phyloP scores from a whole-genome alignment of 257 asterid species.

The Solanum pinnatisectum region DNA sequence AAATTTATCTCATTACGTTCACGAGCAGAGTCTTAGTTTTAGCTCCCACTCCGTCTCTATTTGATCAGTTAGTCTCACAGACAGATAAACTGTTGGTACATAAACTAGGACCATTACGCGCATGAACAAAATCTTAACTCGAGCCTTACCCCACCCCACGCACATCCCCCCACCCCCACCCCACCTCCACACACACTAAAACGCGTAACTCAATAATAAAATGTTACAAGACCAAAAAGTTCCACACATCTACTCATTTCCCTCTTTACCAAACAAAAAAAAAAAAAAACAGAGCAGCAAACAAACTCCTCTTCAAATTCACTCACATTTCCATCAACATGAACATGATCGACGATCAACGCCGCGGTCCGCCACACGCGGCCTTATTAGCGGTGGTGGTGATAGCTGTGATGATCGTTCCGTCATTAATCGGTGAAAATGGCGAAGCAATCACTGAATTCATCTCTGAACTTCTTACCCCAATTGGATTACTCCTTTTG shows the following conservation, averaged over 20 bases:
- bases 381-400: slow-evolving; percentile 63
- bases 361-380: slow-evolving; percentile 74
- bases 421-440: slow-evolving; percentile 59
- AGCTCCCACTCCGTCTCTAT: not conserved
- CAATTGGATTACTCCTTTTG: slow-evolving; percentile 68
- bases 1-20: not conserved
- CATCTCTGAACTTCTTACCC: slow-evolving; percentile 68
- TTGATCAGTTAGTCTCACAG: too few species aligned
- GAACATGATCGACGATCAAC: slow-evolving; percentile 49
- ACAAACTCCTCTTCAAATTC: not conserved
- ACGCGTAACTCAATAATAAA: not conserved
- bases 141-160: not conserved
- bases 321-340: not conserved
- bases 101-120: not conserved
- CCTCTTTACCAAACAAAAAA: not conserved
- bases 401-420: slow-evolving; percentile 44
- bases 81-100: not conserved
- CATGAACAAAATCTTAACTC: not conserved
- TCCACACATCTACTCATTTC: not conserved
- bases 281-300: not conserved
- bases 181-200: not conserved
- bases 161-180: not conserved
- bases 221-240: not conserved
- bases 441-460: slow-evolving; percentile 81
- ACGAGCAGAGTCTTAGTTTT: not conserved